phyloP scores from a whole-genome alignment of 1,139 yeast species.

The Geotrichum europaeum region DNA sequence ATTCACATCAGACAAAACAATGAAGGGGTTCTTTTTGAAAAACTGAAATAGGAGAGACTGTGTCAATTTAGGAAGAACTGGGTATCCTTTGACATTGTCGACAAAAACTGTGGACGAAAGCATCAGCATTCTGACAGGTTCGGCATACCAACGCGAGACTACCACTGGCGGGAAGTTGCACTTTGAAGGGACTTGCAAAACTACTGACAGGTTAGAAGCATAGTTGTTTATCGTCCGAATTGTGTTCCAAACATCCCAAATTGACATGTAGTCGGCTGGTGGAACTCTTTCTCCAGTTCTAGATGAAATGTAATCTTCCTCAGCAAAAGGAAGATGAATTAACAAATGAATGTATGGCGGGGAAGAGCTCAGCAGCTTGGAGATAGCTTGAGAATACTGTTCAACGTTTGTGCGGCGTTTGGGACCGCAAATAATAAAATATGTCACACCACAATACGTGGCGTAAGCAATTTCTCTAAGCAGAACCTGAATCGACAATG shows the following conservation, averaged over 20 bases:
- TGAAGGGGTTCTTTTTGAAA: conserved; percentile 31
- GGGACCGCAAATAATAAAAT: conserved; percentile 56
- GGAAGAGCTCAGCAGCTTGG: conserved; percentile 27
- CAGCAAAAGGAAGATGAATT: conserved; percentile 41
- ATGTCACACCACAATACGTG: conserved; percentile 46
- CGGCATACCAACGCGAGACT: conserved; percentile 57
- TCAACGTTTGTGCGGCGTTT: conserved; percentile 48
- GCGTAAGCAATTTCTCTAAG: conserved; percentile 55
- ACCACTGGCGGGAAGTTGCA: conserved; percentile 40
- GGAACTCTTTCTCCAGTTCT: conserved; percentile 34
- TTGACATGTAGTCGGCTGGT: conserved; percentile 47
- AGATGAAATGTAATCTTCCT: conserved; percentile 36
- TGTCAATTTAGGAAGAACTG: conserved; percentile 53
- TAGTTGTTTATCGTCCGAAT: conserved; percentile 50
- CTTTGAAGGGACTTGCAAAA: conserved; percentile 47
- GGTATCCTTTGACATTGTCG: conserved; percentile 52
- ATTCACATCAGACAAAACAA: conserved; percentile 34
- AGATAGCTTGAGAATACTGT: conserved; percentile 43
- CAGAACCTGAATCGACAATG: conserved; percentile 49
- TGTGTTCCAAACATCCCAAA: conserved; percentile 70
- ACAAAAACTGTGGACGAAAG: conserved; percentile 50
- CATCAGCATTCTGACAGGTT: conserved; percentile 53
- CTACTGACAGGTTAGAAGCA: conserved; percentile 46
- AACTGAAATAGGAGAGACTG: conserved; percentile 43
- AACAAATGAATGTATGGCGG: conserved; percentile 32